phyloP scores from a whole-genome alignment of 306 rosid genomes.

The Herpetospermum pedunculosum region DNA sequence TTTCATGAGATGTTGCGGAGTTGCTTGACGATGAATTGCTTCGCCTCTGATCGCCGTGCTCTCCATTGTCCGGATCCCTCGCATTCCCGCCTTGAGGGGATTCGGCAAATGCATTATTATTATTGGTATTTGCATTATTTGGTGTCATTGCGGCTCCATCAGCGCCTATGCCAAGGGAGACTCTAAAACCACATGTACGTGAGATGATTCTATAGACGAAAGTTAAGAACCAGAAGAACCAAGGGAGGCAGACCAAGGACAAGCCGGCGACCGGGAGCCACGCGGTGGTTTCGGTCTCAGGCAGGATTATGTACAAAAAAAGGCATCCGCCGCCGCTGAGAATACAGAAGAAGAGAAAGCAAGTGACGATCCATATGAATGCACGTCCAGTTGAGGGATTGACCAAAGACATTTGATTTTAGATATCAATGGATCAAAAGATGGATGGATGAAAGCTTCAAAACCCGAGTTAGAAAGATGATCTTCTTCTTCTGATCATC shows the following conservation, averaged over 20 bases:
- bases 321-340: conserved; percentile 58
- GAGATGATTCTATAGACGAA: conserved; percentile 48
- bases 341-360: conserved; percentile 30
- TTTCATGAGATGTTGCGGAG: conserved; percentile 35
- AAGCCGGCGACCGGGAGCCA: conserved; percentile 56
- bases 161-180: background rate
- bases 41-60: conserved; percentile 5
- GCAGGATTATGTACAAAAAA: conserved; percentile 30
- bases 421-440: background rate
- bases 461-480: conserved; percentile 3
- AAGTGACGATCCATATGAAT: conserved; percentile 45
- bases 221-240: conserved; percentile 70
- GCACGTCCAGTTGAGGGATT: conserved; percentile 35
- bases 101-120: background rate
- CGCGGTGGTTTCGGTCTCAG: conserved; percentile 20
- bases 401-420: conserved; percentile 36
- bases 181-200: conserved; percentile 35
- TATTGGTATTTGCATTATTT: background rate
- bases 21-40: conserved; percentile 5
- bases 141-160: background rate
- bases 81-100: conserved; percentile 12
- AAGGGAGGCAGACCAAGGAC: conserved; percentile 60
- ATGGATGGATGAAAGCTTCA: conserved; percentile 12
- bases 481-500: conserved; percentile 22
- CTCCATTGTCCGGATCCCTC: background rate